Percentiles rank a stretch among this genome's conserved stretches.
Evolutionary conservation across 208 protist species (phyloP).

Genomic region (Acanthamoeba lenticulata): DNA sequence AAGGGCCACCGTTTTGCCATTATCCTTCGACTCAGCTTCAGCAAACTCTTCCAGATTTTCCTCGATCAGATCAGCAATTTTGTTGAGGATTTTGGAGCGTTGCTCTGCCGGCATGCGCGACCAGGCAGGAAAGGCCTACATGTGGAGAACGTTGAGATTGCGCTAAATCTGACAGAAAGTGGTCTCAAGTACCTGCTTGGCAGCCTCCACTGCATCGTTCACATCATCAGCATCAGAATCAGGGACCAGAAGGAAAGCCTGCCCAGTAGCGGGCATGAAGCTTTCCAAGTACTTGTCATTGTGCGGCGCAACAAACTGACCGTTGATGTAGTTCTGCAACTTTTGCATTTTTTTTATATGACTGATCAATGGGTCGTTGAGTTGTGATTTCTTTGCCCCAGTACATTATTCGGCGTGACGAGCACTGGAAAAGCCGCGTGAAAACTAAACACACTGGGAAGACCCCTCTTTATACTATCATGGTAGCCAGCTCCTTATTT

Average conservation of each 20-base stretch:
- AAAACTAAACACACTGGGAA: too few species aligned
- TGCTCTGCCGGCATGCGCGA: constrained; percentile 56
- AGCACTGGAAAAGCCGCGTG: too few species aligned
- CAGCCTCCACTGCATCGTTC: constrained; percentile 74
- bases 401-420: too few species aligned
- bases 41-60: constrained; percentile 80
- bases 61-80: constrained; percentile 80
- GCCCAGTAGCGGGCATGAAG: constrained; percentile 72
- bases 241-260: constrained; percentile 72
- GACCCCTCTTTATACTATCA: too few species aligned
- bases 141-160: background rate
- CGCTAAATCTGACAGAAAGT: background rate
- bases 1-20: constrained; percentile 84
- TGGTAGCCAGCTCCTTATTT: too few species aligned
- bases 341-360: constrained; percentile 22
- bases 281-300: constrained; percentile 66
- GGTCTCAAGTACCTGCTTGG: constrained; percentile 56
- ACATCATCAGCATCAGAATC: constrained; percentile 73
- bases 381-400: too few species aligned
- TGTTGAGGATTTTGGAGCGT: constrained; percentile 3
- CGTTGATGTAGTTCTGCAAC: constrained; percentile 69
- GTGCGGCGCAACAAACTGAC: constrained; percentile 56
- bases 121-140: constrained; percentile 28
- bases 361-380: too few species aligned
- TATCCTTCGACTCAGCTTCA: constrained; percentile 79